Percentiles rank a stretch among this genome's conserved stretches.
Conservation (phyloP, 345 rosid genomes). For the Eucalyptus globulus region DNA sequence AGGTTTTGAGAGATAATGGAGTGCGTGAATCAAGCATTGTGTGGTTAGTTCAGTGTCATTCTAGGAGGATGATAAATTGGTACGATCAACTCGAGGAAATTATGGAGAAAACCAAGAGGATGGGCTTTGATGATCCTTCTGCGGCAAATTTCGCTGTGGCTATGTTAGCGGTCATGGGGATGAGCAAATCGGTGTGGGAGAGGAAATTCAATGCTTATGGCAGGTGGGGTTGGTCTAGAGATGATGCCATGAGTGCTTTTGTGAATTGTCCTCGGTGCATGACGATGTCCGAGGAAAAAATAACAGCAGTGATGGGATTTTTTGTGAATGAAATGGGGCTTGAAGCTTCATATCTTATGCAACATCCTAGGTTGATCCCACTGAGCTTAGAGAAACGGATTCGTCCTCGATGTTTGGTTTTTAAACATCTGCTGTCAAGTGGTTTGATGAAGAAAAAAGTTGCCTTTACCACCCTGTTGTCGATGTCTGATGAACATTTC, state of each 20-base stretch:
- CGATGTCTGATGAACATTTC: not conserved
- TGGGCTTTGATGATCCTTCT: conserved; percentile 6
- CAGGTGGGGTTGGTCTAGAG: conserved; percentile 3
- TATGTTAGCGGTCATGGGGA: not conserved
- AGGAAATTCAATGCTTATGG: not conserved
- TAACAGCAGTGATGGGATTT: not conserved
- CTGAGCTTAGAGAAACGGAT: conserved; percentile 16
- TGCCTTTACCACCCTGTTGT: not conserved
- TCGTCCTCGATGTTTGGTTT: conserved; percentile 13
- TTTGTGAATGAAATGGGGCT: conserved; percentile 10
- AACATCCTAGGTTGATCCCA: not conserved
- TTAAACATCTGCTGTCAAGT: not conserved
- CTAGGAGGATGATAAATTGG: not conserved
- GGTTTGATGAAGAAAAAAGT: conserved; percentile 4
- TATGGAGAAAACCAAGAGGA: not conserved
- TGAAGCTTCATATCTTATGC: not conserved
- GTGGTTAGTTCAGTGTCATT: not conserved
- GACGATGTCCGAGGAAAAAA: conserved; percentile 2
- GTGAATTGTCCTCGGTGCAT: not conserved
- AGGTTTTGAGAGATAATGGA: conserved; percentile 3
- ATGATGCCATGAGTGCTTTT: conserved; percentile 4
- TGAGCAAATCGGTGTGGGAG: not conserved
- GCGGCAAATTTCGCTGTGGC: not conserved
- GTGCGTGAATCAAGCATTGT: not conserved
- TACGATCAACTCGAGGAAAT: not conserved